Conservation (phyloP, 2,329 filamentous ascomycete genomes). For the Albifimbria verrucaria region DNA sequence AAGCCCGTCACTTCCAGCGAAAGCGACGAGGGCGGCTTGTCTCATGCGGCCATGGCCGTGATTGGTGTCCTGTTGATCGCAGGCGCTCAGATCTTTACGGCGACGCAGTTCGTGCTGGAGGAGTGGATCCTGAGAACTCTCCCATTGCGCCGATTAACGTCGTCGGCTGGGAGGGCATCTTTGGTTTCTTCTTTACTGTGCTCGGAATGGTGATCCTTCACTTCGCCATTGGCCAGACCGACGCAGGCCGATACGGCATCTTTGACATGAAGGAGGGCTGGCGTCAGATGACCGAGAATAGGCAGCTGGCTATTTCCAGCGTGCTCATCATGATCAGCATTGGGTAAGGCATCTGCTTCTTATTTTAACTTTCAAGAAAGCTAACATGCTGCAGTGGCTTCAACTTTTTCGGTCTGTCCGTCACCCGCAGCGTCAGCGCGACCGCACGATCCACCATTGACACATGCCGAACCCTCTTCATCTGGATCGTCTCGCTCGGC, state of each 20-base stretch:
- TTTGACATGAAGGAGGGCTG: conserved; percentile 89
- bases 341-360: conserved; percentile 54
- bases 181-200: conserved; percentile 79
- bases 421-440: conserved; percentile 84
- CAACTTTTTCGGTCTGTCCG: conserved; percentile 96
- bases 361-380: not conserved
- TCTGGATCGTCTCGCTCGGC: conserved; percentile 92
- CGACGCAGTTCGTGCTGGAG: conserved; percentile 92
- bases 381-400: conserved; percentile 64
- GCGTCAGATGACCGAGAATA: conserved; percentile 72
- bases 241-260: conserved; percentile 72
- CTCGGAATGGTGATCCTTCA: conserved; percentile 79
- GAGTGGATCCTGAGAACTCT: conserved; percentile 79
- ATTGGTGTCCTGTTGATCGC: conserved; percentile 89
- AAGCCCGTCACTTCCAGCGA: conserved; percentile 42
- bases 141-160: conserved; percentile 77
- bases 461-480: conserved; percentile 94
- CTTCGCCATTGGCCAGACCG: conserved; percentile 69
- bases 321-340: conserved; percentile 96
- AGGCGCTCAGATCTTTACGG: conserved; percentile 92
- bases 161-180: conserved; percentile 94
- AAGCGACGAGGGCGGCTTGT: conserved; percentile 35
- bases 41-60: conserved; percentile 51
- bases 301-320: conserved; percentile 70
- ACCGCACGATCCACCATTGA: conserved; percentile 95